phyloP scores from a whole-genome alignment of 441 rosid species.

The Croton laevigatus region DNA sequence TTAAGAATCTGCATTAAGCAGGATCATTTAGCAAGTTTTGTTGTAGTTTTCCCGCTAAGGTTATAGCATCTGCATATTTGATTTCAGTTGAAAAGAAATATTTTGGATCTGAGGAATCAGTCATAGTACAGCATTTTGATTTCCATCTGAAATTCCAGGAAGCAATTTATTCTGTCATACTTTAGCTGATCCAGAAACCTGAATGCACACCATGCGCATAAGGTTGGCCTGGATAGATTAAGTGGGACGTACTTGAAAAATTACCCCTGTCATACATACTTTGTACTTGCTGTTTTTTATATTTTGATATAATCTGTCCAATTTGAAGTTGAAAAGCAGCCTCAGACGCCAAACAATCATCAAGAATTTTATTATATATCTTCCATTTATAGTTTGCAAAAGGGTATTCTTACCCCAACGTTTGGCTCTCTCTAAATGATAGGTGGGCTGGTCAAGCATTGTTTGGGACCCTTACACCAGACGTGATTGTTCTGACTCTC shows the following conservation, averaged over 20 bases:
- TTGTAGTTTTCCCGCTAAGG: no score
- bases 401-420: conserved; percentile 4
- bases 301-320: not conserved
- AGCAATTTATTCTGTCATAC: not conserved
- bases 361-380: not conserved
- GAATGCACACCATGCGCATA: not conserved
- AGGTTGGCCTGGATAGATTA: no score
- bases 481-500: conserved; percentile 84
- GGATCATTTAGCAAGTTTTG: no score
- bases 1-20: no score
- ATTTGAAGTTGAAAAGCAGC: not conserved
- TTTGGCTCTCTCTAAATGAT: conserved; percentile 22
- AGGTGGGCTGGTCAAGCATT: conserved; percentile 99
- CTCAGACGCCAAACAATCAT: not conserved
- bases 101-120: no score
- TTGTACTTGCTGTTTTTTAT: not conserved
- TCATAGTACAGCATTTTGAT: not conserved
- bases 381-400: not conserved
- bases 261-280: not conserved
- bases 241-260: not conserved
- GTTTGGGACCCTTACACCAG: conserved; percentile 93
- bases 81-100: no score
- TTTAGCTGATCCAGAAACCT: not conserved
- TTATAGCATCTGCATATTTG: no score
- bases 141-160: conserved; percentile 3